These are phyloP conservation scores for Meripilus lineatus DNA, from an alignment of 1,284 basidiomycete genomes.

Conservation along the genomic window DNA sequence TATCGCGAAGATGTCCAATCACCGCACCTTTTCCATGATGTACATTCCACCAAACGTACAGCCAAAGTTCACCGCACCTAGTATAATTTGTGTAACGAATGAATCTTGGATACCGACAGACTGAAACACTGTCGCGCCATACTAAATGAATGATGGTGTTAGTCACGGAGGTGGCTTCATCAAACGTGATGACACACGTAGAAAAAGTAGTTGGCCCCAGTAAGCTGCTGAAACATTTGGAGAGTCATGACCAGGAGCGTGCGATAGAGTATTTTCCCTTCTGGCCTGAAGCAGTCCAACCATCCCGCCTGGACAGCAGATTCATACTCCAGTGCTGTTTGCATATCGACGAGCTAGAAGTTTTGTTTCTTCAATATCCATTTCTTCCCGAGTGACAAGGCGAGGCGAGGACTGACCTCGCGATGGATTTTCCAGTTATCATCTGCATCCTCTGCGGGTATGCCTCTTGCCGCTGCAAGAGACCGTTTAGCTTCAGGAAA, in stretches of 20 bases:
- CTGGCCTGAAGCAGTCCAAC: conserved; percentile 55
- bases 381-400: background rate
- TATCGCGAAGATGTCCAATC: background rate
- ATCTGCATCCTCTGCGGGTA: conserved; percentile 35
- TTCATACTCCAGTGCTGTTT: conserved; percentile 43
- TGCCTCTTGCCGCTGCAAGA: conserved; percentile 54
- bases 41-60: conserved; percentile 70
- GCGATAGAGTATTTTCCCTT: conserved; percentile 54
- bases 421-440: conserved; percentile 40
- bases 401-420: conserved; percentile 30
- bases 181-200: conserved; percentile 31
- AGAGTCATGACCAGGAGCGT: conserved; percentile 64
- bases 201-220: conserved; percentile 69
- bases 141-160: conserved; percentile 21
- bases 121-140: conserved; percentile 66
- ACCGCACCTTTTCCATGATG: conserved; percentile 56
- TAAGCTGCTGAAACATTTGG: conserved; percentile 74
- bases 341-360: conserved; percentile 41
- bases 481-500: conserved; percentile 48
- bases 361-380: background rate
- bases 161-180: background rate
- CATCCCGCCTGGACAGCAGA: conserved; percentile 43
- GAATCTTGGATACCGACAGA: conserved; percentile 65
- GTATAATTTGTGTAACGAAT: conserved; percentile 69
- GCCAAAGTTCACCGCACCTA: conserved; percentile 65